Base-by-base conservation (phyloP, 2,329 filamentous ascomycete species). In the Arachnopeziza araneosa region DNA sequence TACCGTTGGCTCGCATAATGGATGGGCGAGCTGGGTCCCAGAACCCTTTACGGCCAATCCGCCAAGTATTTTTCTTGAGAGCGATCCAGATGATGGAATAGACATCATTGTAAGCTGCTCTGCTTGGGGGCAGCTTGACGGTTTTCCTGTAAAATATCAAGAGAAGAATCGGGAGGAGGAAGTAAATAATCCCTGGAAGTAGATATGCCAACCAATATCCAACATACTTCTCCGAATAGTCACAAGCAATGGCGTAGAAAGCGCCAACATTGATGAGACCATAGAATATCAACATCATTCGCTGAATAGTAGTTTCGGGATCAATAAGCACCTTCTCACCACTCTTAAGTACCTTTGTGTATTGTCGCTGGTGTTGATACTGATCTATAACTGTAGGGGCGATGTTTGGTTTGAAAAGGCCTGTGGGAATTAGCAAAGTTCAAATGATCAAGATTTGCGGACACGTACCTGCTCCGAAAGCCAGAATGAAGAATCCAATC, bases 381-480 rank as follows among this genome's bases (percentile, higher is more conserved):
- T 87, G 83, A 66, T 87, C 84, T 3, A 83, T 82, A 58, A 87
- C 81, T 50, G 85, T 75, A 2, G 84, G 83, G 0, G 83, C 81
- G 48, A 89, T 85, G 66, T 89, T 90, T 24, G 84, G 80, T 75
- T 90, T 90, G 79, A 90, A 89, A 61, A 87, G 83, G 61, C 86
- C 87, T 52, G 14, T n/a, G 10, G 3, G 24, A 17, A 12, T 52
- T 8, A 23, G 50, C 10, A 3, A 8, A 4, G 50, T 9, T 22
- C 17, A 52, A 2, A 10, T 22, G 3, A 10, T 8, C 8, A 52
- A 22, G n/a, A 8, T 23, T 3, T 44, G 12, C 9, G 17, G 24
- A 8, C 4, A 52, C 14, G 9, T 52, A 52, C 50, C 60, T 19
- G 60, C 57, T n/a, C 60, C 60, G 24, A 62, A 17, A 48, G 60